Base-by-base conservation (phyloP, 208 protist species). In the Crithidia fasciculata region DNA sequence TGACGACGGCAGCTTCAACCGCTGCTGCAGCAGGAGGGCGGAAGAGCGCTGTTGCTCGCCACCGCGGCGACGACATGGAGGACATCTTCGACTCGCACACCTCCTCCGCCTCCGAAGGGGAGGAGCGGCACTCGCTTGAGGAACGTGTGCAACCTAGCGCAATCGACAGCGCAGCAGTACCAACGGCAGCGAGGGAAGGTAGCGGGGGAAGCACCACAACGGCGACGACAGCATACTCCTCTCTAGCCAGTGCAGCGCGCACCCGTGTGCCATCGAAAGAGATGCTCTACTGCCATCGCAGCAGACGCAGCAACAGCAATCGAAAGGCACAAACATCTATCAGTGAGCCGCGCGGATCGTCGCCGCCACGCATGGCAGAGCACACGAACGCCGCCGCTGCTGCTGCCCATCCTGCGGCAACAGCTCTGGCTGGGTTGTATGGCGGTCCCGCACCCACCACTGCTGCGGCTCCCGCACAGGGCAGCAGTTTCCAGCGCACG, bases 221-320 rank as follows among this genome's bases (percentile, higher is more conserved):
- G 47, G 49, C 55, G 13, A 8, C 60, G 3, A 8, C 50, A 40
- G 52, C 61, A 16, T 41, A 52, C 16, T 52, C 43, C 5, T 47
- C 59, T 7, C 4, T 64, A 5, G 43, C 0, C 59, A 15, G 41
- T 2, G 58, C 59, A 15, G n/a, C 49, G 18, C 67, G 74, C 18
- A 57, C 47, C 10, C 74, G 66, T 6, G 61, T 79, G 16, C 74
- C 74, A 2, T 79, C 74, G 16, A 79, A 74, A 18, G 74, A 69
- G 37, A 62, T 50, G 5, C 59, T 79, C 9, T 79, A 79, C 18
- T 13, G 61, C 28, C 65, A 41, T 47, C 58, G 59, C 40, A 55
- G 56, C 44, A 55, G 41, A 37, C 36, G 37, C 57, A 55, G 19
- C n/a, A 54, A 16, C 61, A 55, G n/a, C 39, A 61, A 15, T 28